Evolutionary conservation across 768 basidiomycete genomes (phyloP), one percentile per base, ranked within the genome.

Genomic region (Exsudoporus frostii): DNA sequence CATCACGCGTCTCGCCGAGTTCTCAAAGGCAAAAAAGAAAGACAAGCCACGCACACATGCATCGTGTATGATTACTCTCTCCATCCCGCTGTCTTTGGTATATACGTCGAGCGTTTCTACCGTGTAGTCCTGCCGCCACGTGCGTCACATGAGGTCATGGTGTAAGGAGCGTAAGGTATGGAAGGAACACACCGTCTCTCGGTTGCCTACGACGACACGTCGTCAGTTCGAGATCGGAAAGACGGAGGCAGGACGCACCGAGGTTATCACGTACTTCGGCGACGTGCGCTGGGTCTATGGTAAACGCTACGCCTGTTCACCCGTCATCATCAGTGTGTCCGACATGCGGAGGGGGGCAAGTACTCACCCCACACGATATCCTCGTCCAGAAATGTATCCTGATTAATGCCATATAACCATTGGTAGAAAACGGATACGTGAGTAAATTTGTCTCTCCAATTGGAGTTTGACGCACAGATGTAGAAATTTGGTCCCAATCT

Each of bases 181-280:
- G 2, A 13, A 13, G 25, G 15, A 36, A 33, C 64, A 6, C 40
- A 85, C 90, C 81, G 91, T 90, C 74, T 94, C 92, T 56, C 92
- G 78, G 64, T 90, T 83, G 64, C 93, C 92, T 88, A 46, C 14
- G 30, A 37, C 9, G 45, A 22, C 1, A 4, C 10, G 5, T 7
- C 24, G 11, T 45, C 33, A 9, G 43, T 30, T n/a, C 7, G 1
- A 24, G 41, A 33, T 25, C 20, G n/a, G 5, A 17, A 42, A 24
- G 10, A n/a, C 0, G 3, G 13, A 15, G 25, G 17, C 25, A 20
- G 7, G 19, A 45, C 73, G 55, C 57, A 92, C 92, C 90, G 70
- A 96, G 71, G 66, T 93, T 88, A 41, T 84, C 86, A 44, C 86
- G 79, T 6, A 93, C 92, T 71, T 92, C 87, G 0, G 79, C 72